phyloP scores from a whole-genome alignment of 1,284 basidiomycete species.

The Tilletia setariae region DNA sequence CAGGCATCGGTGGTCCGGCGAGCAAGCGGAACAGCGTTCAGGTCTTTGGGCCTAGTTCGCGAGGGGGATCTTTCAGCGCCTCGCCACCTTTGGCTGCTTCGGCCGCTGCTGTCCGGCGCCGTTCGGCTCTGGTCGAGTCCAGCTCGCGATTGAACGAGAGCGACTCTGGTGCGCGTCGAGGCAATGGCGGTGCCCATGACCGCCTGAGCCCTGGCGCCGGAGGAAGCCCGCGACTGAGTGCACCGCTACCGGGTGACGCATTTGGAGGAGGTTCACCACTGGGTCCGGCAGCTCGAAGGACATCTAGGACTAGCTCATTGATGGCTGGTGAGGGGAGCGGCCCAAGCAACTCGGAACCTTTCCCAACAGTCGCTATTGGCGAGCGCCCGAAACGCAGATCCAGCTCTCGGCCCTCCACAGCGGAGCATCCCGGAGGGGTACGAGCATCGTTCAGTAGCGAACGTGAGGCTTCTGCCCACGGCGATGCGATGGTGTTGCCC shows the following conservation, averaged over 20 bases:
- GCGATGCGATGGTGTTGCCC: too few relatives aligned
- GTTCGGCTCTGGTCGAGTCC: background rate
- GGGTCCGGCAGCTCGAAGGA: background rate
- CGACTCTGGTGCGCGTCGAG: background rate
- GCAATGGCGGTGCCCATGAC: background rate
- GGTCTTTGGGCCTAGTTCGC: background rate
- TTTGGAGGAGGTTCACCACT: too few relatives aligned
- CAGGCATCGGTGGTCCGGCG: background rate
- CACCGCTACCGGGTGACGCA: background rate
- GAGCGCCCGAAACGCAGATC: too few relatives aligned
- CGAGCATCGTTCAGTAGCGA: background rate
- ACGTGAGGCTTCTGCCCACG: background rate
- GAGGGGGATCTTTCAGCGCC: background rate
- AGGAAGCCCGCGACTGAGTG: background rate
- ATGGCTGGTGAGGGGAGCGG: background rate
- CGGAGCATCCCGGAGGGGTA: too few relatives aligned
- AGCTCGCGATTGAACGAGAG: background rate
- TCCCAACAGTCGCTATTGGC: background rate
- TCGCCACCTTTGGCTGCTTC: background rate
- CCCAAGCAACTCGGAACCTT: background rate
- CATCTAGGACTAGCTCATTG: background rate
- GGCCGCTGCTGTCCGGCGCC: background rate
- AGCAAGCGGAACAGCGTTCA: conserved; percentile 9
- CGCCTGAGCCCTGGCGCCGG: background rate
- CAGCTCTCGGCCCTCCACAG: too few relatives aligned